Base-by-base conservation (phyloP, 1,139 yeast genomes). In the Sugiyamaella paludigena region DNA sequence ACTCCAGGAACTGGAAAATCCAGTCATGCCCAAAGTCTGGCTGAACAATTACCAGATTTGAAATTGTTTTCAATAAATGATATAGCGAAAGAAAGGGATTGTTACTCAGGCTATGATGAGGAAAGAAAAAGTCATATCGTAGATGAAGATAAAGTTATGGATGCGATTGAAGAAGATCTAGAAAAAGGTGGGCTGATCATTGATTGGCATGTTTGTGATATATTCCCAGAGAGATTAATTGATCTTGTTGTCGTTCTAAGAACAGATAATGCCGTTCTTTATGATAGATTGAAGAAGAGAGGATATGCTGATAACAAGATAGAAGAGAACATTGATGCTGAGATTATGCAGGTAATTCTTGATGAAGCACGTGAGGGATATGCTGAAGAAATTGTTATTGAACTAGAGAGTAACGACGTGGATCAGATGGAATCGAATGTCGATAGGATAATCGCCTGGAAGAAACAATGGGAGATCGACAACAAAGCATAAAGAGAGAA, bases 1-100 rank as follows among this genome's bases (percentile, higher is more conserved):
- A 94, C 98, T 1, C 98, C 98, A 11, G 98, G 98, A 0, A 88
- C 97, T 60, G 99, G 99, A 11, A 92, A 92, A 64, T 80, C 97
- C 1, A 83, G 92, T 15, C 97, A 91, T 60, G 81, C 92, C 2
- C 83, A 80, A 59, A 72, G 76, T 49, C 71, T 91, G 50, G 79
- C 75, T 7, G 72, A 78, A 40, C 77, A 76, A 50, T 65, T 83
- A 28, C 69, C 74, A 7, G 74, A 69, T 19, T 77, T 83, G 58
- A 70, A 66, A 42, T 85, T 86, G 60, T 76, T 84, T 54, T 78
- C 83, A 55, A 80, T 94, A 53, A 86, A 94, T 61, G 91, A 87
- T 40, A 75, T 85, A 60, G 98, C 97, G 37, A 85, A 85, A 59
- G 83, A 83, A 46, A 73, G 87, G 49, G 77, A 81, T 43, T 84